Evolutionary conservation across 108 stramenopile species (phyloP).

Genomic region (Nitzschia sp.): DNA sequence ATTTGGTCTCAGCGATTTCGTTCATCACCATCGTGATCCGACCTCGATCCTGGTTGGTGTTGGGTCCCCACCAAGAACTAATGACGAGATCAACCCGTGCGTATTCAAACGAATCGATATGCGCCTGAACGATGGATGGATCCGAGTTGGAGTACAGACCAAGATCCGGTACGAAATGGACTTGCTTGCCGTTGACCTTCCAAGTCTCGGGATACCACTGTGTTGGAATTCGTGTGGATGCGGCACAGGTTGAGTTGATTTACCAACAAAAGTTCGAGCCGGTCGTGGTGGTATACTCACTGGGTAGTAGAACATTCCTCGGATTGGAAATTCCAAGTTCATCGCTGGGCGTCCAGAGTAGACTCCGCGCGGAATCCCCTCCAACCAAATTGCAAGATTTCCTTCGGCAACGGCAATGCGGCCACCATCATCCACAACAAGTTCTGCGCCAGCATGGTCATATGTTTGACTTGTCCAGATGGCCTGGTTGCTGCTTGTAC

Average conservation of each 20-base stretch:
- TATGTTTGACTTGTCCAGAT: slow-evolving; percentile 30
- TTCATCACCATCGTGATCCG: slow-evolving; percentile 23
- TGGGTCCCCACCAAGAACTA: slow-evolving; percentile 33
- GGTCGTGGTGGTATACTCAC: slow-evolving; percentile 7
- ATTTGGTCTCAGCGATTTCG: neutral
- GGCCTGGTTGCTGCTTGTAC: slow-evolving; percentile 1
- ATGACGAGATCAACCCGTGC: slow-evolving; percentile 23
- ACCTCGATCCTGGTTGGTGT: slow-evolving; percentile 26
- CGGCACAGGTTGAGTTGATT: too few relatives aligned
- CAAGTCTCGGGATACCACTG: slow-evolving; percentile 43
- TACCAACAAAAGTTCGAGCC: neutral
- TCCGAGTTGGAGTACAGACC: slow-evolving; percentile 18
- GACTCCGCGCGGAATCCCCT: slow-evolving; percentile 22
- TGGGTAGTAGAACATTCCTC: slow-evolving; percentile 39
- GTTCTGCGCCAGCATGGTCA: slow-evolving; percentile 17
- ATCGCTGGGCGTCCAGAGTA: slow-evolving; percentile 24
- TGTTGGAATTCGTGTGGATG: neutral
- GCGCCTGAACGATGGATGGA: slow-evolving; percentile 2
- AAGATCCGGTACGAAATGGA: slow-evolving; percentile 15
- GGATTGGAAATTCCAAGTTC: slow-evolving; percentile 20
- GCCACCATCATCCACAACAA: slow-evolving; percentile 30
- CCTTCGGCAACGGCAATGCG: slow-evolving; percentile 27
- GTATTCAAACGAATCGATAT: slow-evolving; percentile 33
- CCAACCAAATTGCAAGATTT: slow-evolving; percentile 26
- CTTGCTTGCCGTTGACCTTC: slow-evolving; percentile 27